A percentile compares a stretch with the other conserved stretches of the same genome.
These are phyloP conservation scores for Puccinia horiana DNA, from an alignment of 1,284 basidiomycete species.

Conservation along the genomic window DNA sequence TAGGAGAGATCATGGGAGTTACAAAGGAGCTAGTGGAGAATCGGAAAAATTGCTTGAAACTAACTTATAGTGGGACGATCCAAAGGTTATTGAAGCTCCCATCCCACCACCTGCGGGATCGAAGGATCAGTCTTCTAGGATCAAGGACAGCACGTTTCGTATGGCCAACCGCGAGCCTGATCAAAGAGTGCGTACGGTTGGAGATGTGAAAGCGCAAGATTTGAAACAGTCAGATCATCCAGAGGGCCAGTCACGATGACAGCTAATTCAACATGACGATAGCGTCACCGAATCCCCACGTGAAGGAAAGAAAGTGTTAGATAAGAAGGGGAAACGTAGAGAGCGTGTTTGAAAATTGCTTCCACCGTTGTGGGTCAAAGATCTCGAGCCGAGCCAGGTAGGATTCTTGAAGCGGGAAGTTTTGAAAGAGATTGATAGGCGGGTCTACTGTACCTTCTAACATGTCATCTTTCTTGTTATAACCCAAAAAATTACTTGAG, in stretches of 20 bases:
- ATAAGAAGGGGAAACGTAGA: constrained; percentile 14
- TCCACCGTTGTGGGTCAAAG: constrained; percentile 9
- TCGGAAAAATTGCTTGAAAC: constrained; percentile 18
- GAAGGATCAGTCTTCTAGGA: neutral
- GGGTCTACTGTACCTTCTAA: too few species aligned
- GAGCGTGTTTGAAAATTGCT: neutral
- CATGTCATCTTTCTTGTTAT: too few species aligned
- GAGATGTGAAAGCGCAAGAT: neutral
- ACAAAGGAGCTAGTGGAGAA: constrained; percentile 35
- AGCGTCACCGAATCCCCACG: neutral
- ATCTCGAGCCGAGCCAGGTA: neutral
- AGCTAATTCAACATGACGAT: constrained; percentile 8
- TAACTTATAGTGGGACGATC: constrained; percentile 28
- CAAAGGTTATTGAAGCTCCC: constrained; percentile 21
- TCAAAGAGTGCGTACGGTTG: neutral
- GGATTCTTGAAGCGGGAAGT: neutral
- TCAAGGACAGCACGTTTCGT: neutral
- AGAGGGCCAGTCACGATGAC: neutral
- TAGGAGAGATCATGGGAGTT: constrained; percentile 31
- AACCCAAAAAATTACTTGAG: too few species aligned
- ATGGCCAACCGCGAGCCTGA: neutral
- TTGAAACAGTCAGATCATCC: neutral
- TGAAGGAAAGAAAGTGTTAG: neutral
- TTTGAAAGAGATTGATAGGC: neutral
- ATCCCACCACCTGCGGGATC: constrained; percentile 22